These are phyloP conservation scores for Dicorynia guianensis DNA, from an alignment of 306 rosid species.

Conservation along the genomic window DNA sequence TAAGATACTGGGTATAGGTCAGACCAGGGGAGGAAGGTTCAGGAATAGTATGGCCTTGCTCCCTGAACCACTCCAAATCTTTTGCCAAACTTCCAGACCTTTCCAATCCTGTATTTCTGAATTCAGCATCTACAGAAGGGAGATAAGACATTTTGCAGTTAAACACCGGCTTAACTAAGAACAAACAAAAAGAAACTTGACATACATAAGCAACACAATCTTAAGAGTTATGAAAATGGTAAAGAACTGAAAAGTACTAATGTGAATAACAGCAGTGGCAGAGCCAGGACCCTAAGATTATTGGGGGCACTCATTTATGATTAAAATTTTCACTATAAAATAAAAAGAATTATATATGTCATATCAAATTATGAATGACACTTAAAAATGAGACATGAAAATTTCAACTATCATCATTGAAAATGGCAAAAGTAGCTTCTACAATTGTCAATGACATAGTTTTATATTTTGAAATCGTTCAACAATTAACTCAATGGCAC, in stretches of 20 bases:
- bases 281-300: too few relatives aligned
- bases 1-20: slow-evolving; percentile 72
- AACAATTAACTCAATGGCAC: too few relatives aligned
- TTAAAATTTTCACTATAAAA: too few relatives aligned
- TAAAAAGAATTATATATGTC: too few relatives aligned
- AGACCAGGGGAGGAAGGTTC: slow-evolving; percentile 90
- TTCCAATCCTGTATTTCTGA: slow-evolving; percentile 91
- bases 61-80: slow-evolving; percentile 96
- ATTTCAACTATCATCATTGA: too few relatives aligned
- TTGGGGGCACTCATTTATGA: too few relatives aligned
- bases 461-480: too few relatives aligned
- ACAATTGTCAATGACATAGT: too few relatives aligned
- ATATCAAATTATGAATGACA: too few relatives aligned
- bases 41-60: slow-evolving; percentile 84
- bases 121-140: slow-evolving; percentile 70
- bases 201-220: background rate
- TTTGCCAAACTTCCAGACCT: slow-evolving; percentile 81
- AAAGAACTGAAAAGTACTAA: background rate
- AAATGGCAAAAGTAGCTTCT: too few relatives aligned
- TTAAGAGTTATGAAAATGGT: background rate
- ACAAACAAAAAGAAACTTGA: background rate
- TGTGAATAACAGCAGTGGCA: background rate
- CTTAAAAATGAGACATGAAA: too few relatives aligned
- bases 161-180: slow-evolving; percentile 8
- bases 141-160: background rate